These are phyloP conservation scores for Neurospora sublineolata DNA, from an alignment of 495 filamentous ascomycete genomes.

Conservation along the genomic window DNA sequence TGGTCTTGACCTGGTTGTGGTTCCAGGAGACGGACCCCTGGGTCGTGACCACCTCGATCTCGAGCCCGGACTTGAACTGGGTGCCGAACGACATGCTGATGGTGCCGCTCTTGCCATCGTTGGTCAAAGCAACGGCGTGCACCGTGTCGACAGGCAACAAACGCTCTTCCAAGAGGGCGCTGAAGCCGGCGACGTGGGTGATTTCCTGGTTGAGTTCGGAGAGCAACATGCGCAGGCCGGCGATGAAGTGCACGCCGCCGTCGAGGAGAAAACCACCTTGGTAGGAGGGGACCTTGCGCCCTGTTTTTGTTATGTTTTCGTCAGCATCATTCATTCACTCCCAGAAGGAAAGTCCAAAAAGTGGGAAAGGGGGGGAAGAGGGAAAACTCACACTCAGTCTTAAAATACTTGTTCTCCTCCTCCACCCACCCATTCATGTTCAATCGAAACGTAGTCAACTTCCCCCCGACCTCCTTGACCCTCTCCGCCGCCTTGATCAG, in stretches of 20 bases:
- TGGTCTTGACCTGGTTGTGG: slow-evolving; percentile 22
- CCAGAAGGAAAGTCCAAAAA: background rate
- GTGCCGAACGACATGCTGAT: slow-evolving; percentile 57
- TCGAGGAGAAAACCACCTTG: slow-evolving; percentile 75
- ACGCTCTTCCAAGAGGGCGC: slow-evolving; percentile 44
- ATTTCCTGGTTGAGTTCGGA: slow-evolving; percentile 34
- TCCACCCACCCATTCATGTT: slow-evolving; percentile 43
- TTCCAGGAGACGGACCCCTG: slow-evolving; percentile 38
- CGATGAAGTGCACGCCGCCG: slow-evolving; percentile 61
- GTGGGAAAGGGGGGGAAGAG: background rate
- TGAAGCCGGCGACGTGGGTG: slow-evolving; percentile 45
- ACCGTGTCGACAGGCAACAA: slow-evolving; percentile 66
- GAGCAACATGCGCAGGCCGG: slow-evolving; percentile 51
- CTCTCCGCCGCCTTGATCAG: slow-evolving; percentile 44
- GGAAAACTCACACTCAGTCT: slow-evolving; percentile 45
- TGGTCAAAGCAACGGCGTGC: slow-evolving; percentile 47
- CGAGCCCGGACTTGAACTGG: slow-evolving; percentile 36
- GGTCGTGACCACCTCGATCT: slow-evolving; percentile 43
- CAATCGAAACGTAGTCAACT: slow-evolving; percentile 52
- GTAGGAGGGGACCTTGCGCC: slow-evolving; percentile 61
- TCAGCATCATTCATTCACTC: too few relatives aligned
- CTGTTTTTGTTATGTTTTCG: slow-evolving; percentile 7
- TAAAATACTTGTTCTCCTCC: slow-evolving; percentile 32
- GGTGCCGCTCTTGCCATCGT: slow-evolving; percentile 46
- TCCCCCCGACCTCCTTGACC: slow-evolving; percentile 51